Evolutionary conservation across 345 rosid genomes (phyloP).

Genomic region (Rhodamnia argentea): DNA sequence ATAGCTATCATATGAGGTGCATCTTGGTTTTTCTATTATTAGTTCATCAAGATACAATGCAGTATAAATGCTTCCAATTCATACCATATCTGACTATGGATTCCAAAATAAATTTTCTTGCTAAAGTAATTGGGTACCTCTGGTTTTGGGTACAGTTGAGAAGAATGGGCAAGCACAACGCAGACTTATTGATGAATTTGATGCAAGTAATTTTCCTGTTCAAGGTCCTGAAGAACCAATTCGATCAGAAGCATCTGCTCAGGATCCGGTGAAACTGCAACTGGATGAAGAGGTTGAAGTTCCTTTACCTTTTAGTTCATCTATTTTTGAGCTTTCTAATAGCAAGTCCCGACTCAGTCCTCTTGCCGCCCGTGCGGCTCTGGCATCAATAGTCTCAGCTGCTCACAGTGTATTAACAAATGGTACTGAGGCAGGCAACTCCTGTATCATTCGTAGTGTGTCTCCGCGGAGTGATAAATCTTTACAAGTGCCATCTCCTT

Average conservation of each 20-base stretch:
- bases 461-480: background rate
- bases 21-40: background rate
- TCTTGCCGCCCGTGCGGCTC: constrained; percentile 21
- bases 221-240: background rate
- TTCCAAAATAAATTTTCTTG: background rate
- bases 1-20: background rate
- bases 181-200: background rate
- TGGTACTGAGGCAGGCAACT: background rate
- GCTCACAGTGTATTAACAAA: background rate
- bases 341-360: constrained; percentile 13
- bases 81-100: background rate
- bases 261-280: background rate
- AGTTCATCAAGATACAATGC: background rate
- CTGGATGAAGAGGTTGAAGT: background rate
- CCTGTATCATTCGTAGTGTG: background rate
- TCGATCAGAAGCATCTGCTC: background rate
- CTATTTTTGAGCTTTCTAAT: constrained; percentile 1
- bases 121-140: background rate
- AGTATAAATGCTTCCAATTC: background rate
- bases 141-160: constrained; percentile 1
- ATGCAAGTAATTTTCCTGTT: background rate
- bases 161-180: background rate
- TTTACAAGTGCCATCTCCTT: background rate
- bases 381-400: constrained; percentile 10
- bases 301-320: background rate